Conservation (phyloP, 73 alveolate species). For the Stentor coeruleus region DNA sequence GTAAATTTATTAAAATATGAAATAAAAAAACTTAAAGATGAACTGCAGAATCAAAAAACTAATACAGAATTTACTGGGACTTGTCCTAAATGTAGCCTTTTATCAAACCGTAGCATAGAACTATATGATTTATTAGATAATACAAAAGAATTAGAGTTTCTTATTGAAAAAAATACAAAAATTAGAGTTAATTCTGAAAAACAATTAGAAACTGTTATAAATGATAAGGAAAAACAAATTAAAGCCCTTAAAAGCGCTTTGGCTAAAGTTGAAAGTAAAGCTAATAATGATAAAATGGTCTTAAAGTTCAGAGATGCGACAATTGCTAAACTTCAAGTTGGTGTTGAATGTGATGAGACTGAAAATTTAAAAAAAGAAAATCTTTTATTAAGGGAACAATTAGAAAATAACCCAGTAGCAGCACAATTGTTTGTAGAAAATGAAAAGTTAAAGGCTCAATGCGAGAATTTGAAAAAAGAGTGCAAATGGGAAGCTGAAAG, state of each 20-base stretch:
- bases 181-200: no score
- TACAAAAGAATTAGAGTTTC: no score
- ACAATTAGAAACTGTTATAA: neutral
- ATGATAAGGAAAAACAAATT: constrained; percentile 3
- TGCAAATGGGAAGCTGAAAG: neutral
- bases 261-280: constrained; percentile 25
- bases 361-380: constrained; percentile 16
- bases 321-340: neutral
- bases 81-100: no score
- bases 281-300: constrained; percentile 30
- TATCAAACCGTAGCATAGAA: no score
- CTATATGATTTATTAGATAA: no score
- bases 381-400: neutral
- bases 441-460: neutral
- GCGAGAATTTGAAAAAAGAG: neutral
- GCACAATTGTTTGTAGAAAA: constrained; percentile 15
- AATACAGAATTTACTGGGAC: no score
- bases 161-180: no score
- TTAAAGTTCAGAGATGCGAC: constrained; percentile 29
- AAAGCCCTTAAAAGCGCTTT: neutral
- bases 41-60: no score
- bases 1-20: constrained; percentile 56
- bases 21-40: constrained; percentile 48
- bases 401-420: neutral
- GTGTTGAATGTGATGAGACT: neutral